Evolutionary conservation across 2,329 filamentous ascomycete species (phyloP).

Genomic region (Colletotrichum sp.): DNA sequence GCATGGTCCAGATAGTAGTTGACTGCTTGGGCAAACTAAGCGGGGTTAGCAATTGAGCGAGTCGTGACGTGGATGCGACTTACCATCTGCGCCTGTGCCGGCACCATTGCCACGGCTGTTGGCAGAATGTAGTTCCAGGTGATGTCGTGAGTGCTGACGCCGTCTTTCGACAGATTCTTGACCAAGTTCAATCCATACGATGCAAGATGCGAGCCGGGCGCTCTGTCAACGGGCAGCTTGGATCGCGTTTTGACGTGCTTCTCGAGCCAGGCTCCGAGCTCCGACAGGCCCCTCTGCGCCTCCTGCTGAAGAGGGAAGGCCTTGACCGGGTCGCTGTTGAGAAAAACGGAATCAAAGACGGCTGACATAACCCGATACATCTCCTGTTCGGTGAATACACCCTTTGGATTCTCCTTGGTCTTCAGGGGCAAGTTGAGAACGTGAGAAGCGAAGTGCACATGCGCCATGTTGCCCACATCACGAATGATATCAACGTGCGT

Average conservation of each 20-base stretch:
- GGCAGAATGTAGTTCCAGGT: slow-evolving; percentile 76
- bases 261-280: slow-evolving; percentile 67
- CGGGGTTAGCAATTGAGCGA: slow-evolving; percentile 20
- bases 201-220: slow-evolving; percentile 50
- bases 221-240: slow-evolving; percentile 57
- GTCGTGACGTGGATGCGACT: slow-evolving; percentile 27
- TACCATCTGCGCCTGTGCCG: slow-evolving; percentile 73
- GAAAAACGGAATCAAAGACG: slow-evolving; percentile 70
- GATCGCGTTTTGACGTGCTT: slow-evolving; percentile 59
- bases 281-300: slow-evolving; percentile 59
- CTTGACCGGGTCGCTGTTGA: slow-evolving; percentile 70
- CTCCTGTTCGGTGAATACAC: slow-evolving; percentile 60
- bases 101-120: slow-evolving; percentile 69
- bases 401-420: slow-evolving; percentile 63
- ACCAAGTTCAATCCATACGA: slow-evolving; percentile 71
- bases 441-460: slow-evolving; percentile 67
- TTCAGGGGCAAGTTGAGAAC: slow-evolving; percentile 73
- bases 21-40: slow-evolving; percentile 72
- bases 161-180: slow-evolving; percentile 67
- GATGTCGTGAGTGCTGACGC: slow-evolving; percentile 68
- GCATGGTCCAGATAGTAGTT: slow-evolving; percentile 73
- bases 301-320: slow-evolving; percentile 68
- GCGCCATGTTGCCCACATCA: slow-evolving; percentile 71
- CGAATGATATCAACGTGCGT: slow-evolving; percentile 72
- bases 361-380: slow-evolving; percentile 67